Evolutionary conservation across 2,329 filamentous ascomycete genomes (phyloP), one percentile per base, ranked within the genome.

Genomic region (Monilinia fructicola): DNA sequence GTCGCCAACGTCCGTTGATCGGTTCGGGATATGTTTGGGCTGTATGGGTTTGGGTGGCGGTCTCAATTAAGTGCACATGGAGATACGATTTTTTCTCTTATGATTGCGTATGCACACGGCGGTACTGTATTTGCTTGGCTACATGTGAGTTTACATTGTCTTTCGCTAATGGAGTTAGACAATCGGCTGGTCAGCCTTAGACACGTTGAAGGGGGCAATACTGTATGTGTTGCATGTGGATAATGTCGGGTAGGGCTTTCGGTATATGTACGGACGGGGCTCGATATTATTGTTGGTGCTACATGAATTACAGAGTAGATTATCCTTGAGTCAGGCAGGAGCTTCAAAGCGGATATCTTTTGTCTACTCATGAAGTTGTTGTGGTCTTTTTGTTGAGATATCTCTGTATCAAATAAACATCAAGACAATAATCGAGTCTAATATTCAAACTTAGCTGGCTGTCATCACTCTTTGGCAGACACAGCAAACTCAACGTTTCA

Each of bases 181-280:
- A 26, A 14, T 52, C 44, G 58, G 31, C 28, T 58, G 31, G n/a
- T 59, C 63, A 65, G 63, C 52, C 63, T 59, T 59, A 59, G 35
- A 54, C 38, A 63, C 54, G 50, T 42, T n/a, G 38, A n/a, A 44
- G 46, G 44, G 40, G 16, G 28, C 40, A 46, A 58, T 58, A n/a
- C n/a, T n/a, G n/a, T n/a, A 46, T 58, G 40, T 44, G 55, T 44
- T 58, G 40, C 55, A 61, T 60, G 28, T 50, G 44, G 12, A 31
- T 54, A 28, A 52, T 42, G 40, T 59, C 63, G 63, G 63, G 63
- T 59, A 65, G 31, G 62, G 63, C 63, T 59, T 65, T 65, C 63
- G 28, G 54, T 52, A 59, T 14, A n/a, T 23, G 28, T 23, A 59
- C 21, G 44, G n/a, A 65, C 53, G n/a, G 31, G 62, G 62, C n/a